Evolutionary conservation across 805 yeast genomes (phyloP).

Genomic region (Martiniozyma abietophila): DNA sequence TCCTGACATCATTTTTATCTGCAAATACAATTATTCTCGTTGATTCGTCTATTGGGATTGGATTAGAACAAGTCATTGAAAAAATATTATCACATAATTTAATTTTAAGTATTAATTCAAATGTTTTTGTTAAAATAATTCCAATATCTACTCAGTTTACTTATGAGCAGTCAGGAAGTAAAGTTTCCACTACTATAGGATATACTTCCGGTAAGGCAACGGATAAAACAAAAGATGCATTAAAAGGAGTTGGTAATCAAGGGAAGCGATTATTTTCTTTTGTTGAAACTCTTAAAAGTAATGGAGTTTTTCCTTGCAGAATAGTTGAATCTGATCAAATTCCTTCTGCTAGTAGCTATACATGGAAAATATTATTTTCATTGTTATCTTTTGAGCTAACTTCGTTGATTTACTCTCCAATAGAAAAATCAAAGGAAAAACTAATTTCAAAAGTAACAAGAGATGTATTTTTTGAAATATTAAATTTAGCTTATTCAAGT

Average conservation of each 20-base stretch:
- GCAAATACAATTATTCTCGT: conserved; percentile 19
- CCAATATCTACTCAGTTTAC: conserved; percentile 6
- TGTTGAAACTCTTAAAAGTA: conserved; percentile 15
- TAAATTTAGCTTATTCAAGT: conserved; percentile 15
- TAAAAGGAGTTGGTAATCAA: conserved; percentile 15
- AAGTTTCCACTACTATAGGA: conserved; percentile 21
- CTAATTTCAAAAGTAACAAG: conserved; percentile 9
- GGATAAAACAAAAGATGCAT: conserved; percentile 2
- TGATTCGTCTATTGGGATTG: conserved; percentile 19
- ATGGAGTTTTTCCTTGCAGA: conserved; percentile 21
- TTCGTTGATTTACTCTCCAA: conserved; percentile 16
- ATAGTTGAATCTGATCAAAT: conserved; percentile 19
- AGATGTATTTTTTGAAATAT: conserved; percentile 18
- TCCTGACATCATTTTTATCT: conserved; percentile 8
- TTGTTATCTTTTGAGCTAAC: conserved; percentile 18
- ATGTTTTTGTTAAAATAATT: conserved; percentile 18
- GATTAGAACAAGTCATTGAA: conserved; percentile 15
- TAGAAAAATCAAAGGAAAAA: conserved; percentile 10
- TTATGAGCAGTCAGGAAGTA: conserved; percentile 18
- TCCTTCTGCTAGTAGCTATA: conserved; percentile 21
- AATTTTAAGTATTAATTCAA: conserved; percentile 19
- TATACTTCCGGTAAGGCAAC: conserved; percentile 9
- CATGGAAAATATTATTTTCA: conserved; percentile 24
- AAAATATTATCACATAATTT: conserved; percentile 10
- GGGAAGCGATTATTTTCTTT: conserved; percentile 17